These are phyloP conservation scores for Termitomyces sp. DNA, from an alignment of 768 basidiomycete genomes.

Conservation along the genomic window DNA sequence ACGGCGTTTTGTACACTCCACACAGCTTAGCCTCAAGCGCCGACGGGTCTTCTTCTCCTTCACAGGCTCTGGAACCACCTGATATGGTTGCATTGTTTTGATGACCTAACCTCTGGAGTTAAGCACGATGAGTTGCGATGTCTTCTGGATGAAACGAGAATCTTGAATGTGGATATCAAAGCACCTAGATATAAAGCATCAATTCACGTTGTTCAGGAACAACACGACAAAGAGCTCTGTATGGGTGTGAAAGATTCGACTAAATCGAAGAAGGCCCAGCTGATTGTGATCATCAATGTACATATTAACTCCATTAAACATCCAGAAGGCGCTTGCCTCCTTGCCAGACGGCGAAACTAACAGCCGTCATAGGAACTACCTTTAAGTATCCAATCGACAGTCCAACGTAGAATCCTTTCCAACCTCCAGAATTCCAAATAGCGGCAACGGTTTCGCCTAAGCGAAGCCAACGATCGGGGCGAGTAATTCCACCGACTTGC, in stretches of 20 bases:
- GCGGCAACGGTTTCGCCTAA: slow-evolving; percentile 74
- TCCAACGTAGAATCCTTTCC: slow-evolving; percentile 89
- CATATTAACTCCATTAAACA: slow-evolving; percentile 27
- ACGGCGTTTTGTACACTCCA: slow-evolving; percentile 53
- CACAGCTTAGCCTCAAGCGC: slow-evolving; percentile 48
- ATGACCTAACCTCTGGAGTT: neutral
- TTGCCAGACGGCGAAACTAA: slow-evolving; percentile 92
- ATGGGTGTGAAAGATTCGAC: slow-evolving; percentile 1
- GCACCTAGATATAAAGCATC: slow-evolving; percentile 5
- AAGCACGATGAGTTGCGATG: neutral
- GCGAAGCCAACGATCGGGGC: slow-evolving; percentile 71
- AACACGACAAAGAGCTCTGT: slow-evolving; percentile 2
- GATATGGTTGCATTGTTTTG: slow-evolving; percentile 7
- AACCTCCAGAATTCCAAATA: slow-evolving; percentile 69
- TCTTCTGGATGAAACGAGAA: neutral
- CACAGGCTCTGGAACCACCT: slow-evolving; percentile 1
- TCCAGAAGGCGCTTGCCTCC: slow-evolving; percentile 56
- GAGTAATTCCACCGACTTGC: slow-evolving; percentile 89
- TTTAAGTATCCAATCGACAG: slow-evolving; percentile 91
- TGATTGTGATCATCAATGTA: slow-evolving; percentile 13
- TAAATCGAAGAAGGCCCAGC: slow-evolving; percentile 5
- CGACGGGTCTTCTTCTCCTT: slow-evolving; percentile 50
- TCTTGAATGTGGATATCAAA: neutral
- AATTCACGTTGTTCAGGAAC: slow-evolving; percentile 14
- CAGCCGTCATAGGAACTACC: slow-evolving; percentile 93